These are phyloP conservation scores for Phycomyces blakesleeanus DNA, from an alignment of 192 early-diverging fungal species.

Conservation along the genomic window DNA sequence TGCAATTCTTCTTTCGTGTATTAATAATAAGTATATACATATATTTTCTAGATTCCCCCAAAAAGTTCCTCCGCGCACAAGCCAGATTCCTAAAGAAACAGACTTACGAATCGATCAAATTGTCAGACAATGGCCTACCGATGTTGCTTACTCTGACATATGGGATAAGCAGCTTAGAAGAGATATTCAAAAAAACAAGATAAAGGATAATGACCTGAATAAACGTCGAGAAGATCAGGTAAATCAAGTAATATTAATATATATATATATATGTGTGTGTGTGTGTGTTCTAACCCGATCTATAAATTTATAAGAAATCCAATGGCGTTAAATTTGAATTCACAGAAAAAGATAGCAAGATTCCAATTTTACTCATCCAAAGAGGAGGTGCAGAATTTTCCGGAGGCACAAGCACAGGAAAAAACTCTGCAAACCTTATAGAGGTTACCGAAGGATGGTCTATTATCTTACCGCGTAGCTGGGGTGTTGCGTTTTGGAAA, in stretches of 20 bases:
- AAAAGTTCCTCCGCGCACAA: slow-evolving; percentile 39
- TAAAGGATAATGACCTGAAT: slow-evolving; percentile 52
- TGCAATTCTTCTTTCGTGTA: no score
- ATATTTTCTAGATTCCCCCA: slow-evolving; percentile 50
- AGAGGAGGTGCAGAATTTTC: slow-evolving; percentile 45
- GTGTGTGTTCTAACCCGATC: no score
- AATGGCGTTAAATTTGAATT: slow-evolving; percentile 62
- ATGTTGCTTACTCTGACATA: slow-evolving; percentile 44
- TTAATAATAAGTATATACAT: background rate
- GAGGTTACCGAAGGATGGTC: slow-evolving; percentile 68
- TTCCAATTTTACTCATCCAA: slow-evolving; percentile 84
- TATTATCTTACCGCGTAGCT: slow-evolving; percentile 73
- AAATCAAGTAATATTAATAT: no score
- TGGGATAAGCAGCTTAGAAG: slow-evolving; percentile 57
- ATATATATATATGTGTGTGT: no score
- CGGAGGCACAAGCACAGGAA: background rate
- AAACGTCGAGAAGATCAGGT: slow-evolving; percentile 2
- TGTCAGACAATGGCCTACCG: slow-evolving; percentile 54
- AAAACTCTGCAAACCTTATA: slow-evolving; percentile 27
- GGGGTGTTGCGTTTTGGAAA: slow-evolving; percentile 87
- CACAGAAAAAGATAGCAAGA: slow-evolving; percentile 49
- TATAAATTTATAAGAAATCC: no score
- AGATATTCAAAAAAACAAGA: slow-evolving; percentile 36
- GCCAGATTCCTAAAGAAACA: slow-evolving; percentile 31
- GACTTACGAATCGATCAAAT: slow-evolving; percentile 37